phyloP scores from a whole-genome alignment of 768 basidiomycete species.

The Leucocoprinus leucothites region DNA sequence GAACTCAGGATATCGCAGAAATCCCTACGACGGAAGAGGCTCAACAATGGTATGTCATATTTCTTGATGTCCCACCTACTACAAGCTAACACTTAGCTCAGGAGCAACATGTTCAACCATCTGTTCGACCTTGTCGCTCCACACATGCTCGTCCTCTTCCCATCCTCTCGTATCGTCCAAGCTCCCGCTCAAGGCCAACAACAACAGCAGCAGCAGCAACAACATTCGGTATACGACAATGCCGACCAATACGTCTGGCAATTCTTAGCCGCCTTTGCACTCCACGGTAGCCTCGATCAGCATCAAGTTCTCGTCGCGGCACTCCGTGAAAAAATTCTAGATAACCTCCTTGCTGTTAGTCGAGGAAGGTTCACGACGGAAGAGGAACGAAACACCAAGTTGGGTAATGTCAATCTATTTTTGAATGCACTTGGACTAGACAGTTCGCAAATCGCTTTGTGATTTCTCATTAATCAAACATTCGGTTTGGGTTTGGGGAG shows the following conservation, averaged over 20 bases:
- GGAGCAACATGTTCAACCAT: conserved; percentile 87
- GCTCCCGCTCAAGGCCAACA: conserved; percentile 19
- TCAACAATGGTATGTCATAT: conserved; percentile 57
- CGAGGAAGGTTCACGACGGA: conserved; percentile 73
- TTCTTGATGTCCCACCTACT: not conserved
- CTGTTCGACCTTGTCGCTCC: conserved; percentile 79
- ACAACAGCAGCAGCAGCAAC: conserved; percentile 27
- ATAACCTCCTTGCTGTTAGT: conserved; percentile 78
- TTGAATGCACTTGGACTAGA: conserved; percentile 72
- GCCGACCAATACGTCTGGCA: conserved; percentile 94
- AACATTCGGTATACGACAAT: conserved; percentile 48
- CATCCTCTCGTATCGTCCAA: conserved; percentile 70
- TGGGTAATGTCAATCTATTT: conserved; percentile 92
- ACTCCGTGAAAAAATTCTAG: conserved; percentile 90
- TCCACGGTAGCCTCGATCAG: conserved; percentile 81
- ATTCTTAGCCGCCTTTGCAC: conserved; percentile 85
- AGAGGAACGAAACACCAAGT: conserved; percentile 70
- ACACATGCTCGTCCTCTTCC: conserved; percentile 80
- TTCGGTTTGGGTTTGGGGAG: not conserved
- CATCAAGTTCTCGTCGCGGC: conserved; percentile 84
- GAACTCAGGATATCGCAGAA: conserved; percentile 49
- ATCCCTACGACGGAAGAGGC: conserved; percentile 69
- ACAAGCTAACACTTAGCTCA: conserved; percentile 25
- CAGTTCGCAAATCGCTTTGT: conserved; percentile 68
- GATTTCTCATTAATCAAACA: conserved; percentile 16